Percentiles rank a stretch among this genome's conserved stretches.
phyloP scores from a whole-genome alignment of 305 asterid genomes.

The Petunia hybrid region DNA sequence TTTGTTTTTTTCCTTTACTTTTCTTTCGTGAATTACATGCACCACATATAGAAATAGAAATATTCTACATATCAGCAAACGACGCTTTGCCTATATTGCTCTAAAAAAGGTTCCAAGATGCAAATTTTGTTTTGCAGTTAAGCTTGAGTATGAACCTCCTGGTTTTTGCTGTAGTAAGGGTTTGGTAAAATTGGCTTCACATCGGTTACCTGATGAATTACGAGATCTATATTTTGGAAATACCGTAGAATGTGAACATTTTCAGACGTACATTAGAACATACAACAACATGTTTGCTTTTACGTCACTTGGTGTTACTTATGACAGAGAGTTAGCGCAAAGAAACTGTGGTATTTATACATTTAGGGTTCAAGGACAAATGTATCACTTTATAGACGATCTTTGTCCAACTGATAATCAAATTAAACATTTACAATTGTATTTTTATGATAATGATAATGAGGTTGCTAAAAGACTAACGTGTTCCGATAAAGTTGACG shows the following conservation, averaged over 20 bases:
- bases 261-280: neutral
- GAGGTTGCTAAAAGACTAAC: neutral
- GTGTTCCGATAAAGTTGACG: too few relatives aligned
- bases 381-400: neutral
- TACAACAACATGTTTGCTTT: constrained; percentile 11
- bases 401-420: neutral
- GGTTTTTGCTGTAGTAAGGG: too few relatives aligned
- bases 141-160: neutral
- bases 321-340: constrained; percentile 2
- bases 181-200: neutral
- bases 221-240: neutral
- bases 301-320: neutral
- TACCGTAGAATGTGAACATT: neutral
- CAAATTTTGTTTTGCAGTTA: neutral
- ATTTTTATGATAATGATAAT: neutral
- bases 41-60: too few relatives aligned
- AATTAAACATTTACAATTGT: neutral
- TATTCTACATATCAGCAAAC: neutral
- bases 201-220: neutral
- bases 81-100: neutral
- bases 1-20: too few relatives aligned
- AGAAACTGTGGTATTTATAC: neutral
- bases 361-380: neutral
- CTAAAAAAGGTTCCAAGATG: neutral
- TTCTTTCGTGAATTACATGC: too few relatives aligned